These are phyloP conservation scores for Auxenochlorella pyrenoidosa DNA, from an alignment of 139 green algal species.

Conservation along the genomic window DNA sequence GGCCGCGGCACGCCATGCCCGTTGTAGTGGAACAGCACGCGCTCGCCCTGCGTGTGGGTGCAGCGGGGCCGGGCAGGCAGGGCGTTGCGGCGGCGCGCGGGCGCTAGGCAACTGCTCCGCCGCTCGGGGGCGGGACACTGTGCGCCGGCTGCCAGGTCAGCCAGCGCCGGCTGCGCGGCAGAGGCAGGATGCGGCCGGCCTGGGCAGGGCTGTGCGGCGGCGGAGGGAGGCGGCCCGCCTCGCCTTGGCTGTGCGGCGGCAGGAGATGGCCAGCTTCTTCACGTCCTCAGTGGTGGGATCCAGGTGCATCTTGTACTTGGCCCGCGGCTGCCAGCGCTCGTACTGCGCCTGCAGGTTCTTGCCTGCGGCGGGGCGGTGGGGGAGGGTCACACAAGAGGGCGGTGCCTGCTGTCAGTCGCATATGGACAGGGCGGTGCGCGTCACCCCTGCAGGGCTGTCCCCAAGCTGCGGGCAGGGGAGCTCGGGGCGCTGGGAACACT, in stretches of 20 bases:
- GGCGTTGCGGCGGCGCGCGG: no score
- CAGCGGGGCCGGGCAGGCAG: neutral
- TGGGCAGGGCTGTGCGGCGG: constrained; percentile 53
- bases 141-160: no score
- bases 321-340: constrained; percentile 97
- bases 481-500: no score
- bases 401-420: no score
- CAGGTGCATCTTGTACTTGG: constrained; percentile 96
- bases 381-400: no score
- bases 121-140: no score
- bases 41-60: constrained; percentile 77
- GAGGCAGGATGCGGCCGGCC: neutral
- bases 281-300: constrained; percentile 98
- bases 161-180: no score
- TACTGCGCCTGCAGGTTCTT: constrained; percentile 99
- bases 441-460: no score
- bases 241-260: constrained; percentile 87
- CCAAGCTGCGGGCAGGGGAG: no score
- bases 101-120: no score
- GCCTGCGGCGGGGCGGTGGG: constrained; percentile 51
- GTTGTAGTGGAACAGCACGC: constrained; percentile 99
- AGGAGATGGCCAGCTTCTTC: constrained; percentile 93
- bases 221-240: constrained; percentile 51
- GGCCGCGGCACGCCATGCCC: constrained; percentile 97
- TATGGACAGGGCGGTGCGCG: no score